Percentiles rank a stretch among this genome's conserved stretches.
These are phyloP conservation scores for Brassica hybrid DNA, from an alignment of 441 rosid species.

Conservation along the genomic window DNA sequence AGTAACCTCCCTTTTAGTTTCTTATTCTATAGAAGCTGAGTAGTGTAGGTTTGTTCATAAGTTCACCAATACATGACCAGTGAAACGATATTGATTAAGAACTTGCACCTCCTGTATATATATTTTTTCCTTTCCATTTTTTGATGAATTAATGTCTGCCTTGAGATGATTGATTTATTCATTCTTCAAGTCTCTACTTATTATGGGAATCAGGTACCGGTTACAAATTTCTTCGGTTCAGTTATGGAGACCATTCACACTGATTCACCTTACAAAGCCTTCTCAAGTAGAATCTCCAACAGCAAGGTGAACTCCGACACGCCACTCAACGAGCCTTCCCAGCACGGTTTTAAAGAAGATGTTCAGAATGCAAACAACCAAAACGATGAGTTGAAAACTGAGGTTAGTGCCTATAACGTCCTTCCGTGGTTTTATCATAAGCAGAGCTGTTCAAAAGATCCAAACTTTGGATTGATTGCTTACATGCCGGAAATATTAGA, in stretches of 20 bases:
- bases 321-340: constrained; percentile 41
- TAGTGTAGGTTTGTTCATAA: constrained; percentile 2
- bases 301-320: constrained; percentile 36
- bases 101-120: not conserved
- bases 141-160: not conserved
- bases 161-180: constrained; percentile 17
- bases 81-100: not conserved
- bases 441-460: not conserved
- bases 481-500: not conserved
- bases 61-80: constrained; percentile 10
- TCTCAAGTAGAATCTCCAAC: constrained; percentile 44
- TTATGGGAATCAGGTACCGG: constrained; percentile 68
- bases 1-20: constrained; percentile 7
- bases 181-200: constrained; percentile 23
- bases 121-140: not conserved
- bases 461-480: not conserved
- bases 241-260: constrained; percentile 95
- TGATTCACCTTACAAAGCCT: constrained; percentile 65
- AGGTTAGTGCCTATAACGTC: constrained; percentile 48
- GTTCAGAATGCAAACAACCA: constrained; percentile 31
- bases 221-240: constrained; percentile 94
- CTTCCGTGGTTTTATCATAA: not conserved
- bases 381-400: constrained; percentile 37
- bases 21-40: not conserved
- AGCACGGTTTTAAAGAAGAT: constrained; percentile 37